Conservation (phyloP, 768 basidiomycete genomes). For the Auricularia sp. region DNA sequence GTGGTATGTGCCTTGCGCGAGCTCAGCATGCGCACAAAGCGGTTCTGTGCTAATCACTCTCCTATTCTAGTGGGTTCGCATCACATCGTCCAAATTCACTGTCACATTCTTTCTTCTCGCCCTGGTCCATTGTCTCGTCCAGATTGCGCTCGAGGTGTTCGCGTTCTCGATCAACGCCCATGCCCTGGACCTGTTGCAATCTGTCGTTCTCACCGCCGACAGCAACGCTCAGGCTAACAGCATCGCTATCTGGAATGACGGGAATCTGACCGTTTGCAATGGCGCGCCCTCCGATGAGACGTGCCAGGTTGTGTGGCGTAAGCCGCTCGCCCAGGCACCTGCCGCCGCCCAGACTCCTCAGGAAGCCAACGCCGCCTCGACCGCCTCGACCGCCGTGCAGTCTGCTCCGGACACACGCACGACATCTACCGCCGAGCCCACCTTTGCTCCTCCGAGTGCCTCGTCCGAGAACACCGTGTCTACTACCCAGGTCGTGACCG, state of each 20-base stretch:
- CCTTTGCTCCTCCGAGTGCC: not conserved
- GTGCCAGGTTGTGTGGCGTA: conserved; percentile 52
- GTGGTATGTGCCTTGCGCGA: not conserved
- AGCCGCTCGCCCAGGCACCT: not conserved
- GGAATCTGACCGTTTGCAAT: conserved; percentile 49
- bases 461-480: conserved; percentile 1
- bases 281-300: conserved; percentile 32
- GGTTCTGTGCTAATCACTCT: not conserved
- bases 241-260: conserved; percentile 34
- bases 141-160: conserved; percentile 56
- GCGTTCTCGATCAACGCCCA: conserved; percentile 55
- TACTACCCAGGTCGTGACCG: not conserved
- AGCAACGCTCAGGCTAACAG: conserved; percentile 40
- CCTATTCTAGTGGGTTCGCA: conserved; percentile 47
- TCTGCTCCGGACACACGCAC: not conserved
- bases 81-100: conserved; percentile 59
- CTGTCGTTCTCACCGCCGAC: conserved; percentile 8
- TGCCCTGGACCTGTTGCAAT: conserved; percentile 40
- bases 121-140: conserved; percentile 51
- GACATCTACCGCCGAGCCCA: not conserved
- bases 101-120: conserved; percentile 59
- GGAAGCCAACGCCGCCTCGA: not conserved
- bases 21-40: not conserved
- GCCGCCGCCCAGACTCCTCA: not conserved
- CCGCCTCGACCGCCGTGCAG: not conserved